Percentiles rank a stretch among this genome's conserved stretches.
These are phyloP conservation scores for Aureobasidium uvarum DNA, from an alignment of 2,329 filamentous ascomycete species.

Conservation along the genomic window DNA sequence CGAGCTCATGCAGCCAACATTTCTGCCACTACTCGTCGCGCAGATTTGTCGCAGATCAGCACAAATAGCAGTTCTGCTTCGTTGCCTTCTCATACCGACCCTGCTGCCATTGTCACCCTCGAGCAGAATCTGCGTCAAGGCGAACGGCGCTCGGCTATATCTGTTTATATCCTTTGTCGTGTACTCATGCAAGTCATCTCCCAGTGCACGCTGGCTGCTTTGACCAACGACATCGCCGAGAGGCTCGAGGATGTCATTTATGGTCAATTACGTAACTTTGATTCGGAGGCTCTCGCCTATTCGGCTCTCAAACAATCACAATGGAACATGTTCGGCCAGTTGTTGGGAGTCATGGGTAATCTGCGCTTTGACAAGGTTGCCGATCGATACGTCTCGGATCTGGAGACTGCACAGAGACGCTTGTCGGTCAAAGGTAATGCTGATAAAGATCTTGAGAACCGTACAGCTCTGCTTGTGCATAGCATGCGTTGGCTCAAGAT, in stretches of 20 bases:
- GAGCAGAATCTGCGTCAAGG: slow-evolving; percentile 37
- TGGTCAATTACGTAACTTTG: slow-evolving; percentile 84
- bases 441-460: slow-evolving; percentile 70
- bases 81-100: slow-evolving; percentile 19
- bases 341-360: slow-evolving; percentile 94
- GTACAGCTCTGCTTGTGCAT: slow-evolving; percentile 80
- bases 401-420: slow-evolving; percentile 75
- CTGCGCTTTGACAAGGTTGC: slow-evolving; percentile 85
- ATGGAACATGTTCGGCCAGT: slow-evolving; percentile 89
- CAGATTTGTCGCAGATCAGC: slow-evolving; percentile 26
- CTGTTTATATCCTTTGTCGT: slow-evolving; percentile 92
- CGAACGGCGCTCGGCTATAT: slow-evolving; percentile 87
- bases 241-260: slow-evolving; percentile 96
- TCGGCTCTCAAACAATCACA: slow-evolving; percentile 88
- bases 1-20: neutral
- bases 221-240: slow-evolving; percentile 89
- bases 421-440: slow-evolving; percentile 67
- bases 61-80: slow-evolving; percentile 28
- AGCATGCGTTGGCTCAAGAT: slow-evolving; percentile 90
- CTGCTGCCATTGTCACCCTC: slow-evolving; percentile 31
- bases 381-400: slow-evolving; percentile 74
- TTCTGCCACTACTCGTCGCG: slow-evolving; percentile 25
- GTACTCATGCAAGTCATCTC: slow-evolving; percentile 92
- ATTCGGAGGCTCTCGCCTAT: slow-evolving; percentile 72
- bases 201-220: slow-evolving; percentile 77